These are phyloP conservation scores for Annulohypoxylon maeteangense DNA, from an alignment of 495 filamentous ascomycete species.

Conservation along the genomic window DNA sequence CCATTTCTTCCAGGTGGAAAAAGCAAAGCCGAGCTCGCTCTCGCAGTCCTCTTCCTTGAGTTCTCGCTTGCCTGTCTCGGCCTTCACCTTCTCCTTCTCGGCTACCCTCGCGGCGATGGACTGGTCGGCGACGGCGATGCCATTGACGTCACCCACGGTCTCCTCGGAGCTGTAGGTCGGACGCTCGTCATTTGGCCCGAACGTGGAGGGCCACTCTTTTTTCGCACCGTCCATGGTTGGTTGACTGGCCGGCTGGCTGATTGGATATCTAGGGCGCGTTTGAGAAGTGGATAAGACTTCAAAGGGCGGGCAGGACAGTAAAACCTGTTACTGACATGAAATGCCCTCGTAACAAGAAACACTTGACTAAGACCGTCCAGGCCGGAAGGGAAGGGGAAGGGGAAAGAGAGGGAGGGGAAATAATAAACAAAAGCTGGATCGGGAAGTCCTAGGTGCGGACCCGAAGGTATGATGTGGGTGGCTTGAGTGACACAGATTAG, in stretches of 20 bases:
- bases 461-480: constrained; percentile 33
- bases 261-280: background rate
- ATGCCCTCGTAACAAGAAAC: constrained; percentile 10
- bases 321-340: constrained; percentile 7
- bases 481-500: constrained; percentile 22
- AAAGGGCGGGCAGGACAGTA: background rate
- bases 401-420: constrained; percentile 11
- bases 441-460: constrained; percentile 15
- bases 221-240: constrained; percentile 33
- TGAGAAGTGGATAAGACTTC: background rate
- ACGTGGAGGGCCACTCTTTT: constrained; percentile 38
- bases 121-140: constrained; percentile 17
- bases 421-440: constrained; percentile 33
- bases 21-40: constrained; percentile 73
- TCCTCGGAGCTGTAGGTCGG: constrained; percentile 43
- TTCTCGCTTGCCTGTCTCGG: constrained; percentile 59
- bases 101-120: constrained; percentile 27
- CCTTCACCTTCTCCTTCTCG: constrained; percentile 40
- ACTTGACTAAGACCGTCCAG: constrained; percentile 19
- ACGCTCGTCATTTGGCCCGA: constrained; percentile 32
- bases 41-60: constrained; percentile 71
- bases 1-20: constrained; percentile 78
- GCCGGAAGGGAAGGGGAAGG: background rate
- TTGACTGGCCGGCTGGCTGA: background rate
- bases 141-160: constrained; percentile 37